Base-by-base conservation (phyloP, 1,284 basidiomycete genomes). In the Sanghuangporus baumii region DNA sequence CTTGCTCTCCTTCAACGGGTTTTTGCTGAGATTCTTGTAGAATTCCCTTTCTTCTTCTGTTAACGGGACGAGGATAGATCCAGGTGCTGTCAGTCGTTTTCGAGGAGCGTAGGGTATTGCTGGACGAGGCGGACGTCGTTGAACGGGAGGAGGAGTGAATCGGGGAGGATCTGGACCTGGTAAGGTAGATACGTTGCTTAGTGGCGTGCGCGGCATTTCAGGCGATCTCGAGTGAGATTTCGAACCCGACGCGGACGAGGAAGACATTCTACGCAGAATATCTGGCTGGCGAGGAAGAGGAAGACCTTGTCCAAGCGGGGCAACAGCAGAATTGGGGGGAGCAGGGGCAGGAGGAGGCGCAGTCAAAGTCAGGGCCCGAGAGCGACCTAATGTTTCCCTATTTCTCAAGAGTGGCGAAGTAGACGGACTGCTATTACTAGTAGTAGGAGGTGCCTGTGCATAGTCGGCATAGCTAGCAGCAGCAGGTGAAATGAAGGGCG, bases 101-200 rank as follows among this genome's bases (percentile, higher is more conserved):
- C 74, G 78, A 3, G 89, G 89, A 56, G 81, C 83, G 71, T 92
- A 92, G 7, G 87, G 85, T 40, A 85, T 72, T 41, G 72, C 67
- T 20, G 69, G 65, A 18, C 60, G 62, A 23, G n/a, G 43, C 34
- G 47, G 58, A 11, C 57, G 51, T 55, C 54, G 60, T 20, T 26
- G 34, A 51, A 55, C 26, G 55, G 31, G 61, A 60, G 59, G 59
- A 59, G 55, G 41, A 38, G 46, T 41, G 31, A 36, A 58, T 57
- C n/a, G 61, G 43, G 7, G 61, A 56, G 59, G 12, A 47, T 37
- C 18, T 37, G 63, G 47, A 54, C 52, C 47, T 8, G 54, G 26
- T 26, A 46, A 58, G 14, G 52, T 14, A 6, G 58, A 48, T 14
- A 63, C 55, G 34, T 65, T 63, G 52, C 60, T 37, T 72, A 26